Base-by-base conservation (phyloP, 2,329 filamentous ascomycete species). In the Colletotrichum limetticola region DNA sequence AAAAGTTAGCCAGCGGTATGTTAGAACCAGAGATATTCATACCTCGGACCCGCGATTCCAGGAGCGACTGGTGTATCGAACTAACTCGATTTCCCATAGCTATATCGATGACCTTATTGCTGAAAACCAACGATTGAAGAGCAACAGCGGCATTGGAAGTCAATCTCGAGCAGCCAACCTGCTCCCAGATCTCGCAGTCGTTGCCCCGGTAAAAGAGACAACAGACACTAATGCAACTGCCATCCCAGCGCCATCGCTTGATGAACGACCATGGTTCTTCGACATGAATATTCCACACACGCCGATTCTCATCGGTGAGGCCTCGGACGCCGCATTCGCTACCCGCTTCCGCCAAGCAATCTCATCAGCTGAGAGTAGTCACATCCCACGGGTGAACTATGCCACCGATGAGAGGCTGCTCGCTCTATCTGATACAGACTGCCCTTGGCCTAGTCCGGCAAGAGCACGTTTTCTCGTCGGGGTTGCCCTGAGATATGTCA, bases 401-500 rank as follows among this genome's bases (percentile, higher is more conserved):
- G 77, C 80, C 2, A 75, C 79, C 0, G 81, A 83, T 3, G 78
- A 80, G 16, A 73, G 75, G 1, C 59, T 83, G 0, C 66, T 80
- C 0, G 64, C 75, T 0, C 74, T 82, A 1, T 78, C 78, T 0
- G 78, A 79, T 3, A 77, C 78, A 1, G 78, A 82, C 5, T 79
- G 80, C 5, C 77, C 79, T 3, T 85, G 82, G 83, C 85, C 85
- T 0, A 81, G 80, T 14, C 79, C 81, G 0, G 79, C 83, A 1
- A 78, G 82, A 24, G 80, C 83, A n/a, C 77, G 80, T 0, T 78
- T 84, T 2, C 76, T 84, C 1, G 74, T 85, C 6, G 82, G 84
- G 37, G 83, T 83, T 5, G 84, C 85, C 1, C 65, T 86, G 22
- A 81, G 81, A 35, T 83, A 83, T 49, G 79, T 85, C 2, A 82